Conservation (phyloP, 1,284 basidiomycete genomes). For the Ceratobasidium sp. region DNA sequence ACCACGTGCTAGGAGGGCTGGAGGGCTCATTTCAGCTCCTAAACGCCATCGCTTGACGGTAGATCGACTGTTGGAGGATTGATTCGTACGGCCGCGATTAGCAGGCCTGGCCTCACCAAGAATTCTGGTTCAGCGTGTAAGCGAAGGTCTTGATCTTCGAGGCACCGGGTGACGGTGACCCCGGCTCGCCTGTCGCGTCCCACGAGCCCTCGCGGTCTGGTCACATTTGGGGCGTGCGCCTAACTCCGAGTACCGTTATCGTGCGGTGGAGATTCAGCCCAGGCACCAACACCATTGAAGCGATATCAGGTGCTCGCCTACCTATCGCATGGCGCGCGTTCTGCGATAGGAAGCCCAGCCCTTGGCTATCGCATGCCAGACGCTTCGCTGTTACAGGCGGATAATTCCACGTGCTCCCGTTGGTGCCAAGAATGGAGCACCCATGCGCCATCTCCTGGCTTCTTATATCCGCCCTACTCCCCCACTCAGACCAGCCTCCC, state of each 20-base stretch:
- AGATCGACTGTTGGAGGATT: too few species aligned
- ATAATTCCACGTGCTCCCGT: constrained; percentile 6
- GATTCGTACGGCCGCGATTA: neutral
- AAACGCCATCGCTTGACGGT: neutral
- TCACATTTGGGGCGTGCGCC: constrained; percentile 2
- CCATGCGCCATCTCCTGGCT: neutral
- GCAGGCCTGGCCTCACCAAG: neutral
- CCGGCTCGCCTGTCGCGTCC: neutral
- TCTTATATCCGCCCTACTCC: constrained; percentile 12
- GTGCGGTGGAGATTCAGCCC: constrained; percentile 23
- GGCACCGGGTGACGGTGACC: neutral
- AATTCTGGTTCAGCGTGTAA: too few species aligned
- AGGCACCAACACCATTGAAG: constrained; percentile 34
- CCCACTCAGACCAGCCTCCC: neutral
- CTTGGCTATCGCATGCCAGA: constrained; percentile 22
- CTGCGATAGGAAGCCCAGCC: constrained; percentile 40
- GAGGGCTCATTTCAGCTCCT: neutral
- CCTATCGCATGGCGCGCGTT: constrained; percentile 26
- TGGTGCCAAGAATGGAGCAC: constrained; percentile 38
- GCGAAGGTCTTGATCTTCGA: constrained; percentile 25
- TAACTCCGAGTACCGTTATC: constrained; percentile 38
- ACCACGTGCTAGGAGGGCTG: constrained; percentile 29
- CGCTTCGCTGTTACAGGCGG: constrained; percentile 17
- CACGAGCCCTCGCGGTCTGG: neutral
- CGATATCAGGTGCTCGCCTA: constrained; percentile 43